Base-by-base conservation (phyloP, 2,329 filamentous ascomycete species). In the Penicillium polonicum region DNA sequence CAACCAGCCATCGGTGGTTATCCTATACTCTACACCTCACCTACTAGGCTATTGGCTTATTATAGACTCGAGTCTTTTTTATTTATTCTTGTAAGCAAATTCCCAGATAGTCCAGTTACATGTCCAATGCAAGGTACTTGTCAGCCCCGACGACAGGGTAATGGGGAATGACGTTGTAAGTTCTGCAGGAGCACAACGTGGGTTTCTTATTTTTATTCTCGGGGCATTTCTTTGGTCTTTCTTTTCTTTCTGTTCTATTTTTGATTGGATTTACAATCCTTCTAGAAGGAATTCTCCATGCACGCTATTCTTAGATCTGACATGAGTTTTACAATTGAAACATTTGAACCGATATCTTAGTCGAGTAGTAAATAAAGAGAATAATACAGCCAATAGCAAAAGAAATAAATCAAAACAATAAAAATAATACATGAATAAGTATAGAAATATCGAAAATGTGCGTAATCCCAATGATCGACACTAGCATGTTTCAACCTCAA, bases 131-230 rank as follows among this genome's bases (percentile, higher is more conserved):
- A 48, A 48, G 43, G 52, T 41, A 41, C 49, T 43, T 19, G 50
- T 52, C 41, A 52, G 50, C 50, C 23, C 31, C 49, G 10, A 5
- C 7, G 33, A 48, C 41, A 52, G 50, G 50, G 31, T 23, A 13
- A 35, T 23, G 12, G 31, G 25, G 23, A 23, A 53, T 45, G 39
- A 46, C 10, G 39, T 13, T 33, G 21, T 10, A 7, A 27, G 33
- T 46, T 48, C 48, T 63, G 54, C 60, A 63, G 52, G 54, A 57
- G 48, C 43, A 27, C 55, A 65, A 65, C 62, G 59, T 62, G 59
- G 55, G 57, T 53, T 59, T 60, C 61, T 64, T 65, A 64, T 63
- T 63, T 63, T 35, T 54, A 57, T 62, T 54, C 53, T 48, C 56
- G 57, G 23, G 10, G 23, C 2, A 36, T 38, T 21, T 19, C 10